A percentile compares a stretch with the other conserved stretches of the same genome.
Evolutionary conservation across 768 basidiomycete genomes (phyloP).

Genomic region (Russula sp.): DNA sequence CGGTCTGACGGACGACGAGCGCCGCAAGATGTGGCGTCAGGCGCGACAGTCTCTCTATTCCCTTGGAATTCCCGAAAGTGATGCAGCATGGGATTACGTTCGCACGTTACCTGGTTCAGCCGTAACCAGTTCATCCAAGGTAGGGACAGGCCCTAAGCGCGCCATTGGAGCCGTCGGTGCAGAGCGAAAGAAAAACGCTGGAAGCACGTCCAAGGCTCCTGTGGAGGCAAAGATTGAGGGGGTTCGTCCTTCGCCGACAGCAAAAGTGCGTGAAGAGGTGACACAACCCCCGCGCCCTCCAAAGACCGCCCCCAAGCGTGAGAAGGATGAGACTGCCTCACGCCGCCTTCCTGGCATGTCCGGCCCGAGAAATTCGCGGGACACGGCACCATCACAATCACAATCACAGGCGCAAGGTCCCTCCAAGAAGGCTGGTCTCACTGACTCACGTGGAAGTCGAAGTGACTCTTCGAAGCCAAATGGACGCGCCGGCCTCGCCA

Average conservation of each 20-base stretch:
- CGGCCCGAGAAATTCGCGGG: conserved; percentile 17
- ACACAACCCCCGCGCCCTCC: not conserved
- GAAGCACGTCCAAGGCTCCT: not conserved
- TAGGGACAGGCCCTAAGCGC: conserved; percentile 7
- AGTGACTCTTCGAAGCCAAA: conserved; percentile 27
- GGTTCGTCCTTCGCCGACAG: not conserved
- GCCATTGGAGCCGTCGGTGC: not conserved
- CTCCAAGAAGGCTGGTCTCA: conserved; percentile 25
- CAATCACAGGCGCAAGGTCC: conserved; percentile 15
- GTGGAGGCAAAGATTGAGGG: conserved; percentile 14
- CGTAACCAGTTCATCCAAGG: not conserved
- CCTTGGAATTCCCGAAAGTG: conserved; percentile 50
- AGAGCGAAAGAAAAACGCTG: conserved; percentile 17
- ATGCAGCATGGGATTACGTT: conserved; percentile 58
- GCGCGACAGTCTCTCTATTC: conserved; percentile 42
- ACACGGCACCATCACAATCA: conserved; percentile 17
- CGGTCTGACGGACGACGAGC: conserved; percentile 40
- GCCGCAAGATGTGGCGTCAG: conserved; percentile 42
- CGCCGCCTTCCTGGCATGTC: conserved; percentile 22
- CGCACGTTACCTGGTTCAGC: conserved; percentile 17
- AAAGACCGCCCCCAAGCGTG: conserved; percentile 14
- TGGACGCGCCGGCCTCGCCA: conserved; percentile 31
- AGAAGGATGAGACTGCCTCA: conserved; percentile 22
- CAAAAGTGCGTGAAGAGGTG: conserved; percentile 7
- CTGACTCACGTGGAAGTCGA: conserved; percentile 28